Base-by-base conservation (phyloP, 805 yeast genomes). In the Cyberlindnera maritima region DNA sequence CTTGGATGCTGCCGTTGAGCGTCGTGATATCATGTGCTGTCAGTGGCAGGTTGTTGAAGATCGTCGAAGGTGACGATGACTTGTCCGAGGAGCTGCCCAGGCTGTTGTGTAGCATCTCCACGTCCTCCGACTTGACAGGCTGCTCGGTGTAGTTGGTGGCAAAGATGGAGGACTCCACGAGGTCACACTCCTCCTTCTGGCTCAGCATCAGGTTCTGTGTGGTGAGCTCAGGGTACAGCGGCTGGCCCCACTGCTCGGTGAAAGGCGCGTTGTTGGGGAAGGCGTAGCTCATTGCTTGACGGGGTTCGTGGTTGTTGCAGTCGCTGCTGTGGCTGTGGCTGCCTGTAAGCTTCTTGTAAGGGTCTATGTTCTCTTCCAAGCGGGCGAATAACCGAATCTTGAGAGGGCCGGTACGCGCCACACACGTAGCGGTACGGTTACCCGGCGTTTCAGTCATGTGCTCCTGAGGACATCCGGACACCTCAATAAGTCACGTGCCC, bases 61-160 rank as follows among this genome's bases (percentile, higher is more conserved):
- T 44, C 4, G 48, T 44, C 3, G 57, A 45, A 1, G 64, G 60
- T n/a, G n/a, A n/a, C 0, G 58, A 54, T n/a, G 59, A 54, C 25
- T 49, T 52, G 35, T 53, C 59, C 2, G 64, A 56, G 14, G 50
- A 41, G 20, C 40, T 42, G 2, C 46, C 46, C 7, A 14, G 21
- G 8, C 36, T 39, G 41, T 18, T 37, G 32, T 12, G 47, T n/a
- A 38, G 23, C 41, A 44, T 31, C 17, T 43, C 44, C 5, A 31
- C 26, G 17, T 35, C 43, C 40, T 48, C 52, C 9, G 37, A 12
- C 47, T 48, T 48, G 15, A 39, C 36, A 9, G 23, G 25, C 21
- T 4, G 18, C 32, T 13, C 20, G 19, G 26, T 4, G 18, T 17
- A n/a, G 35, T 21, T 21, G 18, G 36, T 44, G 3, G 44, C 45